phyloP scores from a whole-genome alignment of 2,329 filamentous ascomycete genomes.

The Colletotrichum paranaense region DNA sequence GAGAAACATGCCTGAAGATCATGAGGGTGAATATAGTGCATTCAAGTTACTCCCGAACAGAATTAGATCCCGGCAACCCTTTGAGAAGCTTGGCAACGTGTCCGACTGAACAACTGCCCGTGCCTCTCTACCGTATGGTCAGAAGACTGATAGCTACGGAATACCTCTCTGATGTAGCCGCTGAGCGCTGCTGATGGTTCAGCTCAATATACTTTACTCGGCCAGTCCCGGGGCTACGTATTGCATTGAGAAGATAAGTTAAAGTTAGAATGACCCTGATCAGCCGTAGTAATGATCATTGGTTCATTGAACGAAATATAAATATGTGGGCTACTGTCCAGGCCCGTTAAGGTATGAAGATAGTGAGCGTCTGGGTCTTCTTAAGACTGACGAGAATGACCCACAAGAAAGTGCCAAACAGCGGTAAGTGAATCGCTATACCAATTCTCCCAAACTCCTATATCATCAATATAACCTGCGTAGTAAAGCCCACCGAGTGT shows the following conservation, averaged over 20 bases:
- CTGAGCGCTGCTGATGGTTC: background rate
- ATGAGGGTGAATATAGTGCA: too few species aligned
- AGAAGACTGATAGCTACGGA: too few species aligned
- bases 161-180: background rate
- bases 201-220: background rate
- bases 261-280: background rate
- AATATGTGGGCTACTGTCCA: too few species aligned
- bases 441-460: background rate
- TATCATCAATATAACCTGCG: background rate
- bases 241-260: background rate
- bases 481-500: background rate
- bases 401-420: background rate
- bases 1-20: too few species aligned
- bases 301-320: too few species aligned
- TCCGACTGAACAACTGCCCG: constrained; percentile 56
- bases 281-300: too few species aligned
- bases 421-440: background rate
- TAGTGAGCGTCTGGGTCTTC: too few species aligned
- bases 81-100: constrained; percentile 61
- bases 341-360: too few species aligned
- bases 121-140: too few species aligned
- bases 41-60: too few species aligned
- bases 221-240: background rate
- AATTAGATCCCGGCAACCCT: too few species aligned
- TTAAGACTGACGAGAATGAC: too few species aligned